A percentile compares a stretch with the other conserved stretches of the same genome.
Conservation (phyloP, 139 green algal species). For the Pleodorina starrii region DNA sequence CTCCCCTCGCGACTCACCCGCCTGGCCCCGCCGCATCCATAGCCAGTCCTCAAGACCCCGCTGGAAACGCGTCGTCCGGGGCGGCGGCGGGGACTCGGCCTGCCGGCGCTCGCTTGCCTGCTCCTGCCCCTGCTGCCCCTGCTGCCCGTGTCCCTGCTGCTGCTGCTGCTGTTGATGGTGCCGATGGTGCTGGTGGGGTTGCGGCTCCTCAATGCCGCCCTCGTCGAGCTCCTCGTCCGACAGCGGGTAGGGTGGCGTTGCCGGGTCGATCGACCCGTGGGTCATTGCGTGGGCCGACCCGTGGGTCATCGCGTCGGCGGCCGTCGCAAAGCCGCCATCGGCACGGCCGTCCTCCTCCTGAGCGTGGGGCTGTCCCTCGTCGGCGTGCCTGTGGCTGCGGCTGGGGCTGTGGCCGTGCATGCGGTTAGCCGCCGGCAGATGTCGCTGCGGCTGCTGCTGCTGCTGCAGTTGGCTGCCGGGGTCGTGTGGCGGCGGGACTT, state of each 20-base stretch:
- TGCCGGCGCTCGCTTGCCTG: neutral
- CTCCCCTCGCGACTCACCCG: slow-evolving; percentile 8
- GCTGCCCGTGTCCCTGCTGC: neutral
- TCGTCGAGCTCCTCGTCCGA: too few species aligned
- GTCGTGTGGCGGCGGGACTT: slow-evolving; percentile 77
- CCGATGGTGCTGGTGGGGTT: neutral
- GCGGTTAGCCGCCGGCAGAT: neutral
- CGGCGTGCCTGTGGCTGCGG: too few species aligned
- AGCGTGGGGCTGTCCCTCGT: too few species aligned
- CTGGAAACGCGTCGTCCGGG: neutral
- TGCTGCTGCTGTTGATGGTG: neutral
- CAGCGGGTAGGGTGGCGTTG: too few species aligned
- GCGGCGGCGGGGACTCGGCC: neutral
- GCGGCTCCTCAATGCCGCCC: neutral
- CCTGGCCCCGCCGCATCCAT: neutral
- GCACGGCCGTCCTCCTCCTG: too few species aligned
- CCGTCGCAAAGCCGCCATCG: too few species aligned
- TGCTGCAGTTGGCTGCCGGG: slow-evolving; percentile 37
- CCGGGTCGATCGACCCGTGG: too few species aligned
- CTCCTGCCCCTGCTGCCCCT: neutral
- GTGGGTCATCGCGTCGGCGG: too few species aligned
- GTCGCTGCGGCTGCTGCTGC: neutral
- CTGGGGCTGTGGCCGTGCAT: too few species aligned
- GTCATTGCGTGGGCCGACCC: too few species aligned
- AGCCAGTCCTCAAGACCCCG: slow-evolving; percentile 37